Evolutionary conservation across 106 monocot genomes (phyloP), one percentile per base, ranked within the genome.

Genomic region (Narthecium ossifragum): DNA sequence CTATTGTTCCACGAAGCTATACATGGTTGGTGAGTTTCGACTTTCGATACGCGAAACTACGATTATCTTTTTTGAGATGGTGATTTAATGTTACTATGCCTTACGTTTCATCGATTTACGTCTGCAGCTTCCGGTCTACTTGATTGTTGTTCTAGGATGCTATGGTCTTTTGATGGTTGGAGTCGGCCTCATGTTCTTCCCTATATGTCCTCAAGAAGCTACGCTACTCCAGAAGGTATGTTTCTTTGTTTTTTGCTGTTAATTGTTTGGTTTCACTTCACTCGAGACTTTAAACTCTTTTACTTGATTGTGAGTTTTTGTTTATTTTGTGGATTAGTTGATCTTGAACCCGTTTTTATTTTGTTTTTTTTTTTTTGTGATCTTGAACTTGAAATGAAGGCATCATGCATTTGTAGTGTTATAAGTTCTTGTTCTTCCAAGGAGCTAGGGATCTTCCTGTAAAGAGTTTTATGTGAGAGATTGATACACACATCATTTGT

Each of bases 161-260:
- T 98, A 98, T 71, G 96, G 96, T 38, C 75, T 98, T 78, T 69
- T 98, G 26, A 83, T 98, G 96, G 96, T 98, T 66, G 90, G 96
- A 60, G 55, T 84, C 74, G 96, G 96, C 37, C 78, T 90, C 65
- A 98, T 90, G 74, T 36, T 76, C 31, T 98, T 98, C 52, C 96
- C 90, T 46, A 98, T 84, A 29, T 98, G 96, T 60, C 96, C 90
- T 67, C 70, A 84, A 37, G 90, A 98, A 87, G 86, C 90, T 63
- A 54, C 71, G 1, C 68, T 98, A 14, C 65, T 90, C 27, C 86
- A 87, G 67, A 83, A 90, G 90, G 96, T 90, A 43, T 43, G 18
- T 6, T 13, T 43, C 43, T 13, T 10, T 3, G 14, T 43, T 18
- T 13, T 43, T 43, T 17, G 0, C 10, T 10, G 14, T 3, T 17